Evolutionary conservation across 257 asterid species (phyloP).

Genomic region (Haberlea rhodopensis): DNA sequence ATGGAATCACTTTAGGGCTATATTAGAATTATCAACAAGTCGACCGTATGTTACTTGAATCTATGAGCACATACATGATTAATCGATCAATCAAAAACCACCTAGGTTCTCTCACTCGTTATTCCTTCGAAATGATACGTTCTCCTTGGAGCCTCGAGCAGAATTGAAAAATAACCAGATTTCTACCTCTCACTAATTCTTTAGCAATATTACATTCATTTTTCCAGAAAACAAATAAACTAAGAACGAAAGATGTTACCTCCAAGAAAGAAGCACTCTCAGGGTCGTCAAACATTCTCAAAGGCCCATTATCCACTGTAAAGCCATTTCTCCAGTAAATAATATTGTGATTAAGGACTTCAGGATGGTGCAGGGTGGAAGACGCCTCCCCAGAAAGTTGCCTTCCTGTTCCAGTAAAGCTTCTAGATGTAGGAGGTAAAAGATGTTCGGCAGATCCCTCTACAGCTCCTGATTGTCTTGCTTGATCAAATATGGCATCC

Average conservation of each 20-base stretch:
- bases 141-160: slow-evolving; percentile 4
- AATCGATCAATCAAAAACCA: too few species aligned
- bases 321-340: slow-evolving; percentile 80
- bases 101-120: too few species aligned
- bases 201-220: background rate
- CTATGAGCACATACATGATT: too few species aligned
- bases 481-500: slow-evolving; percentile 67
- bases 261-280: slow-evolving; percentile 66
- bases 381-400: slow-evolving; percentile 67
- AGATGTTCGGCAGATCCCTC: slow-evolving; percentile 49
- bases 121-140: too few species aligned
- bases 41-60: too few species aligned
- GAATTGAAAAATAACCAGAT: background rate
- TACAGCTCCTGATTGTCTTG: slow-evolving; percentile 58
- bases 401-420: slow-evolving; percentile 75
- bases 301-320: slow-evolving; percentile 75
- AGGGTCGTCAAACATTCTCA: slow-evolving; percentile 79
- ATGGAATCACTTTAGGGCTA: background rate
- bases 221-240: background rate
- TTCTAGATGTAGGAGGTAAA: slow-evolving; percentile 62
- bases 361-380: slow-evolving; percentile 56
- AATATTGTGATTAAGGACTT: slow-evolving; percentile 46
- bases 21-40: too few species aligned
- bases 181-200: background rate
- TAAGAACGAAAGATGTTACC: slow-evolving; percentile 41